These are phyloP conservation scores for Schoenoplectus triqueter DNA, from an alignment of 202 grass and related monocot genomes.

Conservation along the genomic window DNA sequence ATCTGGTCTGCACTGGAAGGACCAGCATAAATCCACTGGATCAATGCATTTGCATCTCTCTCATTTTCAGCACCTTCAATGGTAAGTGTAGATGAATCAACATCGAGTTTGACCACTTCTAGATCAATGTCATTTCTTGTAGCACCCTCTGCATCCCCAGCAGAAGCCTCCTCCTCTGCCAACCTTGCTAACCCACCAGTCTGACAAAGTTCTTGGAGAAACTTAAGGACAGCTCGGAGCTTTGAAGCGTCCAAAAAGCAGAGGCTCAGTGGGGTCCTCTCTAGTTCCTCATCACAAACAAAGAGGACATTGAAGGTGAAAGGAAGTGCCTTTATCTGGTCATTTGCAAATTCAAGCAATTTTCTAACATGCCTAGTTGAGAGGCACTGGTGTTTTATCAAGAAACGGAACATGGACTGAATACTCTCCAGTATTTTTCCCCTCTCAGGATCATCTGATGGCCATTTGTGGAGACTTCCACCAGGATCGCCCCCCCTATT, in stretches of 20 bases:
- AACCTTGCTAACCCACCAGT: slow-evolving; percentile 61
- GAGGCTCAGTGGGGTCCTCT: slow-evolving; percentile 76
- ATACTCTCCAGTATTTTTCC: slow-evolving; percentile 69
- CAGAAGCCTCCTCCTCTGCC: slow-evolving; percentile 58
- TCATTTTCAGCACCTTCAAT: slow-evolving; percentile 52
- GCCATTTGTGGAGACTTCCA: slow-evolving; percentile 54
- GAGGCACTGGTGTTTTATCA: slow-evolving; percentile 79
- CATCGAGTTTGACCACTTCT: slow-evolving; percentile 58
- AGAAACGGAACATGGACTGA: slow-evolving; percentile 55
- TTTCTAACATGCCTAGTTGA: slow-evolving; percentile 69
- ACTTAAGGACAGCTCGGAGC: slow-evolving; percentile 64
- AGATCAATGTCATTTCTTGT: slow-evolving; percentile 30
- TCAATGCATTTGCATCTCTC: slow-evolving; percentile 56
- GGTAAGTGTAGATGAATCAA: slow-evolving; percentile 54
- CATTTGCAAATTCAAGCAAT: slow-evolving; percentile 67
- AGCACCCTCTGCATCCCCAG: slow-evolving; percentile 46
- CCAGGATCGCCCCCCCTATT: not conserved
- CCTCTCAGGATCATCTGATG: slow-evolving; percentile 82
- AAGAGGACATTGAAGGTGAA: slow-evolving; percentile 51
- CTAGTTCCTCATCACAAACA: slow-evolving; percentile 52
- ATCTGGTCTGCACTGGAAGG: slow-evolving; percentile 63
- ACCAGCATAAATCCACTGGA: slow-evolving; percentile 82
- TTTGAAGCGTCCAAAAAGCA: slow-evolving; percentile 71
- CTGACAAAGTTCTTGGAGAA: slow-evolving; percentile 77
- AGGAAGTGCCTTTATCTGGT: slow-evolving; percentile 67